Evolutionary conservation across 2,329 filamentous ascomycete species (phyloP).

Genomic region (Sphaerulina vaccinii): DNA sequence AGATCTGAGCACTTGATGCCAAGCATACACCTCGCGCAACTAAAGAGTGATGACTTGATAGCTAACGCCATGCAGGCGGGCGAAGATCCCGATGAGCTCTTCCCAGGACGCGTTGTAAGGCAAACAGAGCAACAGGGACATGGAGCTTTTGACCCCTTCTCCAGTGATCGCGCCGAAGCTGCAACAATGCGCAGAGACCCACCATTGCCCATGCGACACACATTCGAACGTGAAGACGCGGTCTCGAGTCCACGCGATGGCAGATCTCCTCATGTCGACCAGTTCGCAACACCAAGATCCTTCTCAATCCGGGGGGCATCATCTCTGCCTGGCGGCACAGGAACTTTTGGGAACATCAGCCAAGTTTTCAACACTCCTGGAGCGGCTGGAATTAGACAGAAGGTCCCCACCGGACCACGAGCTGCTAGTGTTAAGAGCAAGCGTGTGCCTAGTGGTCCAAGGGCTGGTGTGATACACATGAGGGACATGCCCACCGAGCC

Average conservation of each 20-base stretch:
- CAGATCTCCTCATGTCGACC: neutral
- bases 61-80: constrained; percentile 2
- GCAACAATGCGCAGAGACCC: neutral
- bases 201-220: neutral
- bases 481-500: neutral
- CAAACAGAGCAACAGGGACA: neutral
- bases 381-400: neutral
- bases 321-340: no score
- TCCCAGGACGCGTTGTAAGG: neutral
- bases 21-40: neutral
- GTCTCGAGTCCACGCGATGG: neutral
- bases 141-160: neutral
- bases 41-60: neutral
- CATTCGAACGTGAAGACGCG: neutral
- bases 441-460: no score
- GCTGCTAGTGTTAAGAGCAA: no score
- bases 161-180: neutral
- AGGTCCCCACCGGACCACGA: no score
- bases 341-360: no score
- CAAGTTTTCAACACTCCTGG: no score
- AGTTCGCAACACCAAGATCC: neutral
- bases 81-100: neutral
- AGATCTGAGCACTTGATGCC: constrained; percentile 59
- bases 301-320: no score
- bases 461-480: no score